Conservation (phyloP, 2,329 filamentous ascomycete genomes). For the Zasmidium angulare region DNA sequence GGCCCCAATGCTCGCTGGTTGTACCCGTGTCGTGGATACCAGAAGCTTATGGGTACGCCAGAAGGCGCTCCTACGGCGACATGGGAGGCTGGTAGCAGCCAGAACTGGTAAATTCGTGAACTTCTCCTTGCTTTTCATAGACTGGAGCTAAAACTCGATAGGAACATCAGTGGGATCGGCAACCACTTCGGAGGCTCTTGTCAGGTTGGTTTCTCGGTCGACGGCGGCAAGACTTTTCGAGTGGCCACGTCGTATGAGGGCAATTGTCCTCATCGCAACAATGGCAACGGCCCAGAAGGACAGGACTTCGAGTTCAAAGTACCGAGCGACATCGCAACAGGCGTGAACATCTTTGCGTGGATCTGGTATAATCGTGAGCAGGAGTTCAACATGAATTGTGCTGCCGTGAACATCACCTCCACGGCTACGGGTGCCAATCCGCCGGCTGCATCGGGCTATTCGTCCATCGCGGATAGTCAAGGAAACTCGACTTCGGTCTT, state of each 20-base stretch:
- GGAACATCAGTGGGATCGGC: constrained; percentile 35
- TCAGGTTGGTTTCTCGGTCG: constrained; percentile 45
- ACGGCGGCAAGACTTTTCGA: constrained; percentile 46
- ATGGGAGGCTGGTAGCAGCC: constrained; percentile 44
- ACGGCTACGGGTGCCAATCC: neutral
- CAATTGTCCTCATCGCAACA: constrained; percentile 46
- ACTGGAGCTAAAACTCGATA: neutral
- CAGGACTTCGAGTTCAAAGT: constrained; percentile 49
- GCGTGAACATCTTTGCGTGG: constrained; percentile 47
- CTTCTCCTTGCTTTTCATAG: neutral
- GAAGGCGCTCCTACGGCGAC: constrained; percentile 44
- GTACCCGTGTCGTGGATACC: constrained; percentile 45
- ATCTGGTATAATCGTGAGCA: constrained; percentile 51
- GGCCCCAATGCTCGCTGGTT: constrained; percentile 35
- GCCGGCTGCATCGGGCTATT: constrained; percentile 5
- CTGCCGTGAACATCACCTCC: constrained; percentile 43
- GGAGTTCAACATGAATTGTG: constrained; percentile 49
- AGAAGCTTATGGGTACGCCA: constrained; percentile 44
- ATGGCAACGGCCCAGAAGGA: constrained; percentile 37
- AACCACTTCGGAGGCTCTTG: constrained; percentile 51
- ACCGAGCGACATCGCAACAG: constrained; percentile 43
- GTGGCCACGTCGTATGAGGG: constrained; percentile 49
- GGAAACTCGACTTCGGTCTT: too few species aligned
- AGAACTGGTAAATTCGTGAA: constrained; percentile 35
- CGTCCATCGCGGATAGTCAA: constrained; percentile 18